phyloP scores from a whole-genome alignment of 129 eudicot species.

The Tagetes erecta region DNA sequence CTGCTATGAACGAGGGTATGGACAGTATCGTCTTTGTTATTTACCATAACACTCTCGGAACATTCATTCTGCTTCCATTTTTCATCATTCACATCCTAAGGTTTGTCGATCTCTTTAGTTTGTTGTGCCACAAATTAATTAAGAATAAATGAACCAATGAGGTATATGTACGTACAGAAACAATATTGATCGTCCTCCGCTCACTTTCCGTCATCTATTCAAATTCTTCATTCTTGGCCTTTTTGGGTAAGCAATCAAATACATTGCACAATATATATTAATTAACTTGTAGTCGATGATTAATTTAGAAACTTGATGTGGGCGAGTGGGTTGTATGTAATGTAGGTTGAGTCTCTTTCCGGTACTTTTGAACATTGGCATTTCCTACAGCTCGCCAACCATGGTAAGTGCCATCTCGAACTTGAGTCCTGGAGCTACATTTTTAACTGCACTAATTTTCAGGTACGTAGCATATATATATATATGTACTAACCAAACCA shows the following conservation, averaged over 20 bases:
- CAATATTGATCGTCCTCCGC: conserved; percentile 22
- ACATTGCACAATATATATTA: background rate
- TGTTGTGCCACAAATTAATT: too few relatives aligned
- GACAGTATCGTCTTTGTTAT: conserved; percentile 26
- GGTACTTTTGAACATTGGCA: conserved; percentile 32
- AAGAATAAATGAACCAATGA: too few relatives aligned
- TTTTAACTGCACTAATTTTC: conserved; percentile 38
- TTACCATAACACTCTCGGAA: conserved; percentile 38
- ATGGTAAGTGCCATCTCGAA: conserved; percentile 41
- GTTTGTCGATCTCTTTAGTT: background rate
- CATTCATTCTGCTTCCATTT: conserved; percentile 43
- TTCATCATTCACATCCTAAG: conserved; percentile 33
- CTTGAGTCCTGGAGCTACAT: conserved; percentile 39
- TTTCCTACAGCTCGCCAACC: conserved; percentile 46
- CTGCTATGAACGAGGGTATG: conserved; percentile 44
- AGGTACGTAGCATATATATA: conserved; percentile 21
- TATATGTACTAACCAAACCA: too few relatives aligned
- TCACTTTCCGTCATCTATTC: conserved; percentile 32
- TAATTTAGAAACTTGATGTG: too few relatives aligned
- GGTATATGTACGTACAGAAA: conserved; percentile 22
- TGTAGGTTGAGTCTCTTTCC: conserved; percentile 40
- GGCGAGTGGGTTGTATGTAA: too few relatives aligned
- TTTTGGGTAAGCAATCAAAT: conserved; percentile 38
- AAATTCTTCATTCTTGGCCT: conserved; percentile 48
- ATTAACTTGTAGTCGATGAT: too few relatives aligned